Evolutionary conservation across 1,284 basidiomycete species (phyloP), one percentile per base, ranked within the genome.

Genomic region (Singerocomus inundabilis): DNA sequence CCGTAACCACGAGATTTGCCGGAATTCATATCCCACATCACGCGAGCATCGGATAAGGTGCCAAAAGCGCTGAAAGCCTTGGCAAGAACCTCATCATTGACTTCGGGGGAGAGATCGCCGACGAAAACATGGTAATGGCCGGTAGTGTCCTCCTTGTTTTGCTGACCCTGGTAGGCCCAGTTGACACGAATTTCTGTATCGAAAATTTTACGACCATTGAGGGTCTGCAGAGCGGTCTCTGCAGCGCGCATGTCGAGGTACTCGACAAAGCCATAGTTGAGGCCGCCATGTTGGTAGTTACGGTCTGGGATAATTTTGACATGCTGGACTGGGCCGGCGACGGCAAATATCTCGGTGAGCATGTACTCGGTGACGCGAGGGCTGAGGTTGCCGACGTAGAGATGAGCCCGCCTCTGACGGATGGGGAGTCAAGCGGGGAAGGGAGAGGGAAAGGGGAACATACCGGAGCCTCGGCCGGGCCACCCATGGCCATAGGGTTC

Each of bases 1-100:
- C 91, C 91, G 67, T 94, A 97, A 36, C 93, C 91, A 61, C 91
- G 85, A 66, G 91, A 96, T 76, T 98, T 98, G 58, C 96, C 95
- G 51, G 93, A 97, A 76, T 95, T 96, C 91, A 97, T 95, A 70
- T 99, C 96, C 93, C 96, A 98, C 95, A 99, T 99, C 59, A 99
- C 95, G 41, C 96, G 84, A 42, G 95, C 96, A 70, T 99, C 96
- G 51, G 91, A 94, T 70, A 99, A 79, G 49, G 88, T 91, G 32
- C 93, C 92, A 68, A 98, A 98, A 34, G 92, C 91, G 59, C 83
- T 85, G 75, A 99, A 99, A 15, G 96, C 95, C 73, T 98, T 95
- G 46, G 77, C 88, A 49, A 99, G 84, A 46, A 96, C 89, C n/a
- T 94, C 91, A 67, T 99, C 96, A 70, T 93, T 98, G 65, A 99